Evolutionary conservation across 768 basidiomycete species (phyloP), one percentile per base, ranked within the genome.

Genomic region (Naganishia antarctica): DNA sequence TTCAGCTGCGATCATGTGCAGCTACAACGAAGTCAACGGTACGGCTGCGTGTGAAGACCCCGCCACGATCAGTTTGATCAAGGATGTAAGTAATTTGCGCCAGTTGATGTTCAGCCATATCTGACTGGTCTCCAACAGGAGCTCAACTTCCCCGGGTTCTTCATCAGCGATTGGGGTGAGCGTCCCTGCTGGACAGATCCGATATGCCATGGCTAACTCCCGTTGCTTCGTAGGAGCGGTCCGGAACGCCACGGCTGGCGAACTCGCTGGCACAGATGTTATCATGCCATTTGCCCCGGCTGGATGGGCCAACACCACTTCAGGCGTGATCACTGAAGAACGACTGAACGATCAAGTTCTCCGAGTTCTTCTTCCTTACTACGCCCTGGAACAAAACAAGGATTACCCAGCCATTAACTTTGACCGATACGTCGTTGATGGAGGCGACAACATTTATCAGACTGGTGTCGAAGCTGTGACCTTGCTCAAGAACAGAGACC

Each of bases 321-420:
- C 32, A 3, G 53, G 53, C 11, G 53, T 37, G 32, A 57, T 57
- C 37, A 37, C 53, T 25, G 53, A 57, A 31, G 32, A 34, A 3
- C 53, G 53, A 18, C 9, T 57, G n/a, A 40, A 57, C 21, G 53
- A 57, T n/a, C 53, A 57, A 26, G 31, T 57, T 13, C 18, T 57
- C 18, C 53, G 53, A n/a, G 53, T 57, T 26, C 37, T 57, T 21
- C 53, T 57, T 26, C 53, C 81, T 13, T 87, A 85, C 83, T 84
- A 71, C 51, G 37, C 45, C 13, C 58, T 76, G 45, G 71, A 70
- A 48, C 78, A 75, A 76, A 88, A 90, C 74, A 71, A 81, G 3
- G 73, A 79, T 25, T 90, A 82, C 75, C 88, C 88, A 1, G 57
- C 71, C 15, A 80, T 81, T 60, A 87, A 84, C 79, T 89, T 89